These are phyloP conservation scores for Trichosporon coremiiforme DNA, from an alignment of 1,284 basidiomycete species.

Conservation along the genomic window DNA sequence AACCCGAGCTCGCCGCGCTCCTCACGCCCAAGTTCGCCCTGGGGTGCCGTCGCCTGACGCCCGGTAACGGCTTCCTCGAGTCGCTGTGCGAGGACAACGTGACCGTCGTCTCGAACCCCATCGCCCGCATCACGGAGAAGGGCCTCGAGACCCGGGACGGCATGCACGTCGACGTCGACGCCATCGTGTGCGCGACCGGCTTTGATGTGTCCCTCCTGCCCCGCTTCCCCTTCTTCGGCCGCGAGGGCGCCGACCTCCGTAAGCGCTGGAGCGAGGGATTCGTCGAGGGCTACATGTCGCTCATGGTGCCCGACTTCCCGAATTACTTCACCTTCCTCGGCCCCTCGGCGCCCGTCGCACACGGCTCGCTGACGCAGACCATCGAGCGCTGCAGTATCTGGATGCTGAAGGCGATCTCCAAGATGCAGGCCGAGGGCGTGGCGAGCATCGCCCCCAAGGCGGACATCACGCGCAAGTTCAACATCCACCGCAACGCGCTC, in stretches of 20 bases:
- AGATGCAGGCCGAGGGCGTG: constrained; percentile 39
- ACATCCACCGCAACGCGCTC: constrained; percentile 42
- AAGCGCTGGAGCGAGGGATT: constrained; percentile 42
- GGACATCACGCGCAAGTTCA: constrained; percentile 42
- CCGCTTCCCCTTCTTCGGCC: constrained; percentile 40
- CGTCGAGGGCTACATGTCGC: constrained; percentile 41
- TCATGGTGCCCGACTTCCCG: constrained; percentile 44
- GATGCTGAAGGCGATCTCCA: constrained; percentile 32
- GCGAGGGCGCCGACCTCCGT: constrained; percentile 39
- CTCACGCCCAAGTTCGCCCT: constrained; percentile 35
- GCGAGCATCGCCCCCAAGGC: constrained; percentile 38
- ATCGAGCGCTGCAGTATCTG: constrained; percentile 33
- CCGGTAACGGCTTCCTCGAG: constrained; percentile 51
- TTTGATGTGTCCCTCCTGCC: constrained; percentile 47
- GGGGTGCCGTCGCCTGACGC: constrained; percentile 47
- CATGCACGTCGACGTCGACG: constrained; percentile 36
- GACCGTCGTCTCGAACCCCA: constrained; percentile 32
- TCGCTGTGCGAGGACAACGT: constrained; percentile 46
- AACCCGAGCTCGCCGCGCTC: constrained; percentile 34
- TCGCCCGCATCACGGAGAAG: constrained; percentile 34
- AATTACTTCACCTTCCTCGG: constrained; percentile 42
- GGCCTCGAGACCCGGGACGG: constrained; percentile 38
- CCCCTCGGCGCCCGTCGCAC: constrained; percentile 39
- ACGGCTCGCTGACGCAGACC: constrained; percentile 38
- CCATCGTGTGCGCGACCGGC: constrained; percentile 43